Evolutionary conservation across 2,329 filamentous ascomycete genomes (phyloP).

Genomic region (Pseudogymnoascus pannorum): DNA sequence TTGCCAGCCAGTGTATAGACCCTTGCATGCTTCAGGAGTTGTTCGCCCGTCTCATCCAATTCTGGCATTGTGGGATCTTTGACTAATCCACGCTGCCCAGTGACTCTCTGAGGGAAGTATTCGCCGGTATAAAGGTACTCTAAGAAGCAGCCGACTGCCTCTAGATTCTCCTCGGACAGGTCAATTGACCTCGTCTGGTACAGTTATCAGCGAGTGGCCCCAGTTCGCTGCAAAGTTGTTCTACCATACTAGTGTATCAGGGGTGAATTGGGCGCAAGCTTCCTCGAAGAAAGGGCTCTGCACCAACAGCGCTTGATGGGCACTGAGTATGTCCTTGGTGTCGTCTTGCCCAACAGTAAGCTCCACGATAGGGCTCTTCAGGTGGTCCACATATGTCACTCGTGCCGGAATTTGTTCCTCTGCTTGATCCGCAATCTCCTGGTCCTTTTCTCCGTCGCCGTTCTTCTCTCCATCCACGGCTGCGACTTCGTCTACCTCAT

Average conservation of each 20-base stretch:
- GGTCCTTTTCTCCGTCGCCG: slow-evolving; percentile 16
- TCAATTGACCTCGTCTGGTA: slow-evolving; percentile 57
- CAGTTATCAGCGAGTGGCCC: not conserved
- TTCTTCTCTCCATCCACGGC: slow-evolving; percentile 14
- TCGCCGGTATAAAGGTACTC: slow-evolving; percentile 80
- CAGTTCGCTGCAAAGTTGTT: not conserved
- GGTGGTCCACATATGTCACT: slow-evolving; percentile 46
- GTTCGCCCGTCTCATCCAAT: slow-evolving; percentile 70
- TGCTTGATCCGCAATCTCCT: slow-evolving; percentile 20
- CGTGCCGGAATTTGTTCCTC: slow-evolving; percentile 12
- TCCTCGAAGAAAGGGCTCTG: slow-evolving; percentile 69
- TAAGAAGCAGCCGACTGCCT: slow-evolving; percentile 70
- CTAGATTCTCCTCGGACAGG: slow-evolving; percentile 59
- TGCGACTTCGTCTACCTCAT: slow-evolving; percentile 24
- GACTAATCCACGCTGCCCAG: slow-evolving; percentile 61
- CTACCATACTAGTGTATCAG: slow-evolving; percentile 36
- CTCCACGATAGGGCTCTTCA: slow-evolving; percentile 63
- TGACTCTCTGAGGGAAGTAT: slow-evolving; percentile 69
- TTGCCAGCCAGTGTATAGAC: slow-evolving; percentile 85
- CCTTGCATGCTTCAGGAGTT: slow-evolving; percentile 81
- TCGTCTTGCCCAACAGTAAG: slow-evolving; percentile 58
- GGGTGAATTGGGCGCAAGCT: slow-evolving; percentile 52
- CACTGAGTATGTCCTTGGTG: slow-evolving; percentile 57
- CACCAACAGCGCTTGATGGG: slow-evolving; percentile 69
- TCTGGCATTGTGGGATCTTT: slow-evolving; percentile 55